phyloP scores from a whole-genome alignment of 1,284 basidiomycete species.

The Microbotryum lychnidis-dioicae region DNA sequence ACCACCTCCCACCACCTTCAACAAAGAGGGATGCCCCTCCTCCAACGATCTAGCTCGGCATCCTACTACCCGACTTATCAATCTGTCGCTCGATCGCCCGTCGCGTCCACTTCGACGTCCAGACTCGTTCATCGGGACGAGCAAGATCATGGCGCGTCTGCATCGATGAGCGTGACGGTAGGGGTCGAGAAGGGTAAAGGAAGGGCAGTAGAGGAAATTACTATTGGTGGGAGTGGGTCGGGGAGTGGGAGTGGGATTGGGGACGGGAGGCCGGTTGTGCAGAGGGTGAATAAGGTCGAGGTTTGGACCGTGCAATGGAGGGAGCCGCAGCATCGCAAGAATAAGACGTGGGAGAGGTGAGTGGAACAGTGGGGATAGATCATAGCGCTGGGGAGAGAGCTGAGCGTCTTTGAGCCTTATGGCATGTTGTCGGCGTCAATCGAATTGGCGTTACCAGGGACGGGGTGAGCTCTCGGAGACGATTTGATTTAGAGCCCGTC shows the following conservation, averaged over 20 bases:
- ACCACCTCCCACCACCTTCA: too few relatives aligned
- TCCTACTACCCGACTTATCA: too few relatives aligned
- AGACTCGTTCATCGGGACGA: too few relatives aligned
- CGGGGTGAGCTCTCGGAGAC: constrained; percentile 33
- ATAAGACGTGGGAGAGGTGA: constrained; percentile 73
- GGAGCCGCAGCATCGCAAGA: constrained; percentile 65
- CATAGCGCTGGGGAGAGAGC: too few relatives aligned
- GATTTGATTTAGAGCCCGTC: too few relatives aligned
- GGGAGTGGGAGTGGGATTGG: background rate
- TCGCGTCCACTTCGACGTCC: too few relatives aligned
- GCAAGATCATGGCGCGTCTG: background rate
- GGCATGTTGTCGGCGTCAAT: too few relatives aligned
- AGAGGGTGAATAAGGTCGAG: background rate
- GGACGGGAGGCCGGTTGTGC: background rate
- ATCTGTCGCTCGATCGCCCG: too few relatives aligned
- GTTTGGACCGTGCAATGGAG: constrained; percentile 40
- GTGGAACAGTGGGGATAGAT: constrained; percentile 34
- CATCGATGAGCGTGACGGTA: background rate
- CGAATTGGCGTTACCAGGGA: constrained; percentile 31
- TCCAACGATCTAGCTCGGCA: too few relatives aligned
- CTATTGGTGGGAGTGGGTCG: background rate
- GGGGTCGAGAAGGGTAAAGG: background rate
- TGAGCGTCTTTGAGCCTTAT: too few relatives aligned
- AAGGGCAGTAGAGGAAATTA: background rate
- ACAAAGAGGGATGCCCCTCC: too few relatives aligned